These are phyloP conservation scores for Cercospora canescens DNA, from an alignment of 2,329 filamentous ascomycete species.

Conservation along the genomic window DNA sequence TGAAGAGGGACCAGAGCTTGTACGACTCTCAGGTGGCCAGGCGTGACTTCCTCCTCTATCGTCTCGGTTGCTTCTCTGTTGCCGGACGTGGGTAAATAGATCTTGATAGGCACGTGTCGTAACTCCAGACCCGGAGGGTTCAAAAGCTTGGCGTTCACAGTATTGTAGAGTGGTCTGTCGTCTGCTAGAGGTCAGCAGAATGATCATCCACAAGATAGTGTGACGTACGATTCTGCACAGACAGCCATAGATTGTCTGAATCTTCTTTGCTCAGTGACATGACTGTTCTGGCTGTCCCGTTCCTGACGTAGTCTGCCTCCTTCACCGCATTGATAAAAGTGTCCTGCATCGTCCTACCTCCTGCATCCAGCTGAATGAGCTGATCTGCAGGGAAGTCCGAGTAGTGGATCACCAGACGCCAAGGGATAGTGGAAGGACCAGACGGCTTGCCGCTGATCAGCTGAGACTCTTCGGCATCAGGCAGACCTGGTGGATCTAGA, in stretches of 20 bases:
- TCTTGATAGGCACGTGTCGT: slow-evolving; percentile 79
- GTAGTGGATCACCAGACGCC: slow-evolving; percentile 64
- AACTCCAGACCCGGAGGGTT: slow-evolving; percentile 70
- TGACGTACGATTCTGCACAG: slow-evolving; percentile 68
- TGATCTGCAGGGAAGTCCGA: slow-evolving; percentile 59
- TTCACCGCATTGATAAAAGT: slow-evolving; percentile 70
- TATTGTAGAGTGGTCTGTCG: slow-evolving; percentile 70
- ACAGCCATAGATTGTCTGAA: slow-evolving; percentile 78
- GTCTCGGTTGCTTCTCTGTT: slow-evolving; percentile 37
- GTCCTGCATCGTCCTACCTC: slow-evolving; percentile 60
- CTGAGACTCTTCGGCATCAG: slow-evolving; percentile 15
- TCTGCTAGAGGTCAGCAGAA: slow-evolving; percentile 49
- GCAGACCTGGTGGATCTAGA: slow-evolving; percentile 19
- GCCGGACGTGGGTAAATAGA: slow-evolving; percentile 70
- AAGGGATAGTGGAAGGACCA: slow-evolving; percentile 49
- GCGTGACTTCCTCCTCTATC: slow-evolving; percentile 34
- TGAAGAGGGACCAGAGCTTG: slow-evolving; percentile 68
- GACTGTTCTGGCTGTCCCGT: slow-evolving; percentile 84
- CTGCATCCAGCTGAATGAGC: slow-evolving; percentile 57
- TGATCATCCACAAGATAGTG: not conserved
- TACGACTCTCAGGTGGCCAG: slow-evolving; percentile 54
- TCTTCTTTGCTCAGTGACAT: slow-evolving; percentile 86
- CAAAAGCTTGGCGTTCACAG: slow-evolving; percentile 74
- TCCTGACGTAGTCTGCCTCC: slow-evolving; percentile 82
- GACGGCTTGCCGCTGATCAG: slow-evolving; percentile 1